Base-by-base conservation (phyloP, 2,329 filamentous ascomycete genomes). In the Fusarium sp. region DNA sequence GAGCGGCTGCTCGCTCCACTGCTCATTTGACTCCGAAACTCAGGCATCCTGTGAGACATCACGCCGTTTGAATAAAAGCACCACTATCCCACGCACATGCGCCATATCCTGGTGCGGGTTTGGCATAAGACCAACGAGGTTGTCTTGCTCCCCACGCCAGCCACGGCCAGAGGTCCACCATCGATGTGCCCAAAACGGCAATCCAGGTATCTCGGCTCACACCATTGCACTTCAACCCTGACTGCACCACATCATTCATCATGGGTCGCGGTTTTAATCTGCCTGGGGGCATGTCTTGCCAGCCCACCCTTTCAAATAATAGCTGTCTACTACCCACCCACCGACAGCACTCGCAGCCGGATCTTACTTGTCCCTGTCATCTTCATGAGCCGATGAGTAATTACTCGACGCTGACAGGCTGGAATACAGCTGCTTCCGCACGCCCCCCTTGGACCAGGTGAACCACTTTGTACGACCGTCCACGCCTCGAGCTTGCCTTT, bases 351-450 rank as follows among this genome's bases (percentile, higher is more conserved):
- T 54, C 66, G 41, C 41, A 57, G 60, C 62, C 63, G 46, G 58
- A 52, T 73, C 57, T 65, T 57, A 58, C 68, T 68, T 74, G 75
- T 70, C 65, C 69, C 67, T 76, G 71, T 63, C 59, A 31, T 48
- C 60, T 41, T 66, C 62, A 60, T 54, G 54, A 70, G 49, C 60
- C 70, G 79, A 80, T 81, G 79, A 81, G 78, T 81, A 81, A 81
- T 81, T 79, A 56, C 76, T 75, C 56, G 48, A 74, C 75, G 77
- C 76, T 81, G 73, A 81, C 75, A 81, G 80, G 80, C 72, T 76
- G 63, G 45, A 60, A 69, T 71, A 74, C 73, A 60, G 37, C 64
- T 62, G 63, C 60, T 69, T 60, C 46, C 59, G 62, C 76, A 76
- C 76, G 60, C 72, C 66, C 74, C 64, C 72, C 58, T 54, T 73